A percentile compares a stretch with the other conserved stretches of the same genome.
These are phyloP conservation scores for Trametes cubensis DNA, from an alignment of 768 basidiomycete genomes.

Conservation along the genomic window DNA sequence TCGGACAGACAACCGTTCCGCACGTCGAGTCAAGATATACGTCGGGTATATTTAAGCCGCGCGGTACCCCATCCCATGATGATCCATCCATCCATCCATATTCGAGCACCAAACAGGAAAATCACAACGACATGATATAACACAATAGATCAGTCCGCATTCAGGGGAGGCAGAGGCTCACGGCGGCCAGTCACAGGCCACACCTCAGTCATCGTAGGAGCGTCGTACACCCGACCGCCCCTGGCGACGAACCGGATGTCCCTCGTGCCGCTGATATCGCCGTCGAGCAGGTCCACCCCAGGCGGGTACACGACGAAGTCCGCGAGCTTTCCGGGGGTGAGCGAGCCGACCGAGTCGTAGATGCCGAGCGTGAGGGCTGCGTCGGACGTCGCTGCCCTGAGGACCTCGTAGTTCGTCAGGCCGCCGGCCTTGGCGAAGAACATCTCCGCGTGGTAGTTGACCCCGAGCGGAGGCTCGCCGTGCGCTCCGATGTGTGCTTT, in stretches of 20 bases:
- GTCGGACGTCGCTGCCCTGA: slow-evolving; percentile 67
- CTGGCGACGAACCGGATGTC: slow-evolving; percentile 60
- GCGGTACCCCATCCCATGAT: too few relatives aligned
- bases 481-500: slow-evolving; percentile 72
- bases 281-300: slow-evolving; percentile 58
- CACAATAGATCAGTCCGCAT: slow-evolving; percentile 40
- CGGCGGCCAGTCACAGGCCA: slow-evolving; percentile 69
- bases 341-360: slow-evolving; percentile 60
- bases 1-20: too few relatives aligned
- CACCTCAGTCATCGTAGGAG: slow-evolving; percentile 64
- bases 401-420: slow-evolving; percentile 68
- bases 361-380: slow-evolving; percentile 70
- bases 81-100: too few relatives aligned
- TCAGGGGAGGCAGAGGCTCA: slow-evolving; percentile 60
- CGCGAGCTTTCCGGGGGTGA: slow-evolving; percentile 68
- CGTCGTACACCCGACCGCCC: slow-evolving; percentile 74
- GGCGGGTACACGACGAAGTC: slow-evolving; percentile 70
- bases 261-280: slow-evolving; percentile 50
- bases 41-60: too few relatives aligned
- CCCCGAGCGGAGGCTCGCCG: slow-evolving; percentile 67
- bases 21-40: too few relatives aligned
- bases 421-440: slow-evolving; percentile 64
- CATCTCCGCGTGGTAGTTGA: slow-evolving; percentile 82
- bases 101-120: background rate
- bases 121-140: background rate